Evolutionary conservation across 164 flowering plant species (phyloP).

Genomic region (Macadamia integrifolia): DNA sequence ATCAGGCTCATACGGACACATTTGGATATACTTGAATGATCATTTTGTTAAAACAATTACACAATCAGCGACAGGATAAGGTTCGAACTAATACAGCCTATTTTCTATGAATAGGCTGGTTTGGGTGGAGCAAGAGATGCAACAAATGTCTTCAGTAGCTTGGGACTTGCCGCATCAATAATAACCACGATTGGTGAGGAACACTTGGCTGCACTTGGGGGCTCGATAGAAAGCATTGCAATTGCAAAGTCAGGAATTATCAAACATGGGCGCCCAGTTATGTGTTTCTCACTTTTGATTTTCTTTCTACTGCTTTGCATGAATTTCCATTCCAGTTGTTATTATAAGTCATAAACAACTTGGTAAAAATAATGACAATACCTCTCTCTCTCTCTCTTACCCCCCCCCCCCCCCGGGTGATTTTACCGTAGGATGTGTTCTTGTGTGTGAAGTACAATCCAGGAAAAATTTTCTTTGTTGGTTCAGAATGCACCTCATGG

Average conservation of each 20-base stretch:
- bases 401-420: no score
- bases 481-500: no score
- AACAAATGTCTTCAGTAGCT: conserved; percentile 65
- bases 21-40: not conserved
- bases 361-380: not conserved
- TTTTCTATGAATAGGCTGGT: conserved; percentile 57
- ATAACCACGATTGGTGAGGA: conserved; percentile 89
- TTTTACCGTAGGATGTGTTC: no score
- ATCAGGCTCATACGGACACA: no score
- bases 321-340: no score
- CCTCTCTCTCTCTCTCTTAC: no score
- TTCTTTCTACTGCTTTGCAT: not conserved
- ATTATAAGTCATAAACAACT: not conserved
- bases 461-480: no score
- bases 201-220: conserved; percentile 92
- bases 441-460: no score
- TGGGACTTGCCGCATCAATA: conserved; percentile 59
- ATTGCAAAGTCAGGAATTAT: conserved; percentile 89
- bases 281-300: conserved; percentile 33
- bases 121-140: conserved; percentile 98
- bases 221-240: conserved; percentile 91
- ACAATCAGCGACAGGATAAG: not conserved
- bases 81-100: not conserved
- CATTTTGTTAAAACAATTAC: not conserved
- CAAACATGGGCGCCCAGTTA: conserved; percentile 85